Evolutionary conservation across 1,284 basidiomycete species (phyloP), one percentile per base, ranked within the genome.

Genomic region (Apiotrichum laibachii): DNA sequence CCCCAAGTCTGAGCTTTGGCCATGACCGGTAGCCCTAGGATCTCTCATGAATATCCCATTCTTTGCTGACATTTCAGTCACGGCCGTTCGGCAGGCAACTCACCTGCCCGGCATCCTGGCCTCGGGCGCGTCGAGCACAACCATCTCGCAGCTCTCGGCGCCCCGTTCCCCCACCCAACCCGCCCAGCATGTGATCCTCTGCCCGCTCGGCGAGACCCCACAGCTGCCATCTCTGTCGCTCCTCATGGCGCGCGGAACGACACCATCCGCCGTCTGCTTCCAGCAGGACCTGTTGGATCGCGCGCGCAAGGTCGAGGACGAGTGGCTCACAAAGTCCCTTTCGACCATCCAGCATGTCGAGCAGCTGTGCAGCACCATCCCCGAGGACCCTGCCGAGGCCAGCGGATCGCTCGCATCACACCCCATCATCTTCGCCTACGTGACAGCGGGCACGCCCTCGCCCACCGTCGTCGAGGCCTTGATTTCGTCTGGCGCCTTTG

Each of bases 261-360:
- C 77, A 0, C 74, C 77, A 0, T 69, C 73, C 1, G 77, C 77
- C 5, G 76, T 79, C 11, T 77, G 75, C 53, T 79, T 76, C 61
- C 77, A 79, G 58, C 75, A 79, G 53, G 77, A 77, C 55, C 34
- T 77, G 8, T 60, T 79, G 10, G 73, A 77, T 16, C 64, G 74
- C 10, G 77, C 75, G 0, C 65, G 66, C 39, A 60, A 70, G 39
- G 66, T 70, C 1, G 77, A 77, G 56, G 71, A 75, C 10, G 72
- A 74, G 47, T 79, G 76, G 75, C 59, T 79, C 2, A 67, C 70
- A 5, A 61, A 63, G 4, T 75, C 73, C 1, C 40, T 74, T 13
- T 61, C 67, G 10, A 71, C 70, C 51, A 73, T 77, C 19, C 57
- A 56, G 22, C 48, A 60, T 3, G 65, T 74, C 11, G 48, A 61